phyloP scores from a whole-genome alignment of 768 basidiomycete genomes.

The Xanthoconium purpureum region DNA sequence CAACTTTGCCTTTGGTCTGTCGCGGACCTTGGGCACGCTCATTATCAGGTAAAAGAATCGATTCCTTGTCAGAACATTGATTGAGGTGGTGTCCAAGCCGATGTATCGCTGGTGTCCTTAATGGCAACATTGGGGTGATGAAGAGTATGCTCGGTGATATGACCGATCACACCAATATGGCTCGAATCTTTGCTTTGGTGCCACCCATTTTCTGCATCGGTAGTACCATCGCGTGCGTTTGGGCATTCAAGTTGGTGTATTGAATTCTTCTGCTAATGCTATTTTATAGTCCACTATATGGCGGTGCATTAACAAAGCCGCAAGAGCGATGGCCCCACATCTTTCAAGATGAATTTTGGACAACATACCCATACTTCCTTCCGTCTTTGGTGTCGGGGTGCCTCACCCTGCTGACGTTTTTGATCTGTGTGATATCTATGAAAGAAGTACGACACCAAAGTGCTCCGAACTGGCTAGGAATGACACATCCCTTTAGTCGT shows the following conservation, averaged over 20 bases:
- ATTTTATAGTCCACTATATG: constrained; percentile 49
- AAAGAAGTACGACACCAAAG: constrained; percentile 29
- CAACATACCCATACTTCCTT: constrained; percentile 36
- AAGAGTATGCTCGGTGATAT: not conserved
- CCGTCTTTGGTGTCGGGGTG: constrained; percentile 28
- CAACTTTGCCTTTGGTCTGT: constrained; percentile 60
- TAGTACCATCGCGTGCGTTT: not conserved
- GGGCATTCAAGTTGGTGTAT: no score
- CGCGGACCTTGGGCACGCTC: constrained; percentile 50
- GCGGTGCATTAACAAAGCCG: constrained; percentile 53
- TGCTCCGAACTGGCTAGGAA: not conserved
- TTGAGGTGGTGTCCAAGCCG: constrained; percentile 24
- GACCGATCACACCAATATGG: not conserved
- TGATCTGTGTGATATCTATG: constrained; percentile 21
- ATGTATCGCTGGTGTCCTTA: constrained; percentile 36
- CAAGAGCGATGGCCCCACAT: constrained; percentile 50
- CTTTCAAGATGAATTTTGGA: constrained; percentile 43
- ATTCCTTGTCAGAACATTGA: not conserved
- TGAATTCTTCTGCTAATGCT: not conserved
- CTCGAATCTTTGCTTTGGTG: not conserved
- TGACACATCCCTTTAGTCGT: constrained; percentile 19
- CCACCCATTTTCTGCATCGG: not conserved
- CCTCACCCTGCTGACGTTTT: constrained; percentile 10
- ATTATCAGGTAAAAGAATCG: constrained; percentile 46
- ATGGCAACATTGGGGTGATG: constrained; percentile 45